A percentile compares a stretch with the other conserved stretches of the same genome.
Conservation (phyloP, 768 basidiomycete genomes). For the Chalciporus chontae region DNA sequence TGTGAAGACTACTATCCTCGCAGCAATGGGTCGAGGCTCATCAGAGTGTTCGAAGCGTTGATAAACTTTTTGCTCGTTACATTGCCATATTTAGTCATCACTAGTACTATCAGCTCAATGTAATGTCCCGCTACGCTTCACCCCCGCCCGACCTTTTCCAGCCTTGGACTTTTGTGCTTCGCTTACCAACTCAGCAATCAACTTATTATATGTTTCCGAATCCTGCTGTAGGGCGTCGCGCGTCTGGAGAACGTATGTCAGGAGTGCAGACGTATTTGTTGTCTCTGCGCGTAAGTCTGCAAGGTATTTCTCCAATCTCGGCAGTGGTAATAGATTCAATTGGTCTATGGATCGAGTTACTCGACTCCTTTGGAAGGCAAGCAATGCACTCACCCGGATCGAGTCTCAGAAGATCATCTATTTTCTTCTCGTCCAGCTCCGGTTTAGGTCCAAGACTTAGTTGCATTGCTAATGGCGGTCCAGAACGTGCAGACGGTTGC, state of each 20-base stretch:
- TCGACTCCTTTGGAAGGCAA: conserved; percentile 3
- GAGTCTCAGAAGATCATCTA: conserved; percentile 62
- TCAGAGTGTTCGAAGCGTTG: not conserved
- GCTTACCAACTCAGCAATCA: conserved; percentile 89
- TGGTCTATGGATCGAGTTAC: conserved; percentile 46
- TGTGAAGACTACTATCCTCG: not conserved
- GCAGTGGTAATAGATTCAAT: conserved; percentile 66
- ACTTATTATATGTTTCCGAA: conserved; percentile 83
- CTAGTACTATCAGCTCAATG: conserved; percentile 16
- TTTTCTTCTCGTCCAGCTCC: conserved; percentile 61
- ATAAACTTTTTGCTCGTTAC: conserved; percentile 17
- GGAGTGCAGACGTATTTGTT: conserved; percentile 65
- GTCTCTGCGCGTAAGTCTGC: conserved; percentile 69
- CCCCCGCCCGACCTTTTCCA: conserved; percentile 48
- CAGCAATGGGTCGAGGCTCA: not conserved
- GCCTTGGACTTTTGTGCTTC: conserved; percentile 85
- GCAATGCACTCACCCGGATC: conserved; percentile 52
- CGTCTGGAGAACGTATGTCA: conserved; percentile 80
- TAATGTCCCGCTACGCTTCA: conserved; percentile 49
- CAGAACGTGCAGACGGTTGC: conserved; percentile 37
- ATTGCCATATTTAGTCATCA: conserved; percentile 10
- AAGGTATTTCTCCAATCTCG: conserved; percentile 62
- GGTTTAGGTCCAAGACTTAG: conserved; percentile 74
- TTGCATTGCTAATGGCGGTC: conserved; percentile 30
- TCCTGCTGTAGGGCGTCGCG: conserved; percentile 83